phyloP scores from a whole-genome alignment of 2,329 filamentous ascomycete genomes.

The Ascosphaera apis region DNA sequence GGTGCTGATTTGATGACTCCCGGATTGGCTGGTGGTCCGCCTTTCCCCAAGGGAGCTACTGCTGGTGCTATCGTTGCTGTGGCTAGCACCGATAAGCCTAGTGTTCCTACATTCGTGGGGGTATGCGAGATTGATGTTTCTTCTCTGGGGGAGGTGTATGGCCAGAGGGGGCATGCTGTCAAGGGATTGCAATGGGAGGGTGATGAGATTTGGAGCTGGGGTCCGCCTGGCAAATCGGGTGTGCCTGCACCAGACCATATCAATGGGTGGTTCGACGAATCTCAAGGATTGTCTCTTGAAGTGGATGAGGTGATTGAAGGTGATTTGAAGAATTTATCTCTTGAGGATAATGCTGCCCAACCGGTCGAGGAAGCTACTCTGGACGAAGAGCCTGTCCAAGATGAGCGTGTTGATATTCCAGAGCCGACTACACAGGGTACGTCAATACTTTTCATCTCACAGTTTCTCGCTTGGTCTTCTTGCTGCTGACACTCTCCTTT shows the following conservation, averaged over 20 bases:
- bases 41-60: constrained; percentile 35
- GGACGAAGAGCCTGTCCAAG: constrained; percentile 13
- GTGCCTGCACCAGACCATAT: constrained; percentile 29
- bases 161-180: constrained; percentile 40
- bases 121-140: constrained; percentile 41
- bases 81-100: constrained; percentile 34
- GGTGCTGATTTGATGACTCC: constrained; percentile 49
- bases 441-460: constrained; percentile 1
- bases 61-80: constrained; percentile 40
- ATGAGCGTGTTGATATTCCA: constrained; percentile 19
- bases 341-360: constrained; percentile 9
- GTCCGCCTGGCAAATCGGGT: constrained; percentile 29
- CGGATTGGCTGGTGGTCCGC: constrained; percentile 39
- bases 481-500: constrained; percentile 4
- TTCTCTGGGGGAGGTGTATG: constrained; percentile 30
- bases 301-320: constrained; percentile 20
- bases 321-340: constrained; percentile 22
- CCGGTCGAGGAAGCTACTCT: constrained; percentile 6
- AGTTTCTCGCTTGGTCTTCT: not conserved
- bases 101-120: constrained; percentile 40
- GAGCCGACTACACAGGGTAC: constrained; percentile 35
- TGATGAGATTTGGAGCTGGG: constrained; percentile 47
- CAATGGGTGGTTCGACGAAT: constrained; percentile 26
- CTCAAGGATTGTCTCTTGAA: constrained; percentile 18
- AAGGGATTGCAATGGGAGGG: constrained; percentile 43